Evolutionary conservation across 129 eudicot species (phyloP).

Genomic region (Tagetes patula): DNA sequence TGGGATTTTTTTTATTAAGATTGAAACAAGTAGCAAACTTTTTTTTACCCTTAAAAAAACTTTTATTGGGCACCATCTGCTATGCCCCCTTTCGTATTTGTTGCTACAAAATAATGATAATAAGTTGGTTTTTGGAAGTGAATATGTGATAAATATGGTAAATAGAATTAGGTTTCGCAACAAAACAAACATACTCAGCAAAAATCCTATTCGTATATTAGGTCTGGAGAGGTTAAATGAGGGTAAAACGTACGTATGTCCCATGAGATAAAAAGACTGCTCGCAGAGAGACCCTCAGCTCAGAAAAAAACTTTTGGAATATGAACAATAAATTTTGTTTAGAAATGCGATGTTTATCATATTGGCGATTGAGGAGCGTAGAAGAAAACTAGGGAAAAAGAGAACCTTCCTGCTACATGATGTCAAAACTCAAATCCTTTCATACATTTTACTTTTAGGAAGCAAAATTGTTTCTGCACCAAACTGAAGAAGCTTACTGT

Average conservation of each 20-base stretch:
- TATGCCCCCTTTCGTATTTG: not conserved
- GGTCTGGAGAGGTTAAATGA: too few relatives aligned
- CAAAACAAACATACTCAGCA: not conserved
- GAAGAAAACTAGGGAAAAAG: not conserved
- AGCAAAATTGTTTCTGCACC: not conserved
- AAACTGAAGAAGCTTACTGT: not conserved
- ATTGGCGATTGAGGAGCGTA: not conserved
- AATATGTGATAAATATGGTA: not conserved
- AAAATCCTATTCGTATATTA: too few relatives aligned
- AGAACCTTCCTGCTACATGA: not conserved
- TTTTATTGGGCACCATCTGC: not conserved
- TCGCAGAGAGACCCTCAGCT: too few relatives aligned
- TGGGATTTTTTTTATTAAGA: not conserved
- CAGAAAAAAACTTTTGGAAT: not conserved
- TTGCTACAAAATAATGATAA: not conserved
- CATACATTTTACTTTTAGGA: not conserved
- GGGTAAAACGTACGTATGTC: too few relatives aligned
- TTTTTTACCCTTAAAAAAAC: not conserved
- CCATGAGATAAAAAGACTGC: too few relatives aligned
- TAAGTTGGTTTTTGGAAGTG: not conserved
- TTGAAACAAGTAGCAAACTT: constrained; percentile 11
- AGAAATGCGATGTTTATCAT: not conserved
- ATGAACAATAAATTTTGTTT: not conserved
- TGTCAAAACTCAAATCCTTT: not conserved
- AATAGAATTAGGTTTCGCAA: not conserved